phyloP scores from a whole-genome alignment of 371 early-diverging fungal species.

The Mortierella sp. region DNA sequence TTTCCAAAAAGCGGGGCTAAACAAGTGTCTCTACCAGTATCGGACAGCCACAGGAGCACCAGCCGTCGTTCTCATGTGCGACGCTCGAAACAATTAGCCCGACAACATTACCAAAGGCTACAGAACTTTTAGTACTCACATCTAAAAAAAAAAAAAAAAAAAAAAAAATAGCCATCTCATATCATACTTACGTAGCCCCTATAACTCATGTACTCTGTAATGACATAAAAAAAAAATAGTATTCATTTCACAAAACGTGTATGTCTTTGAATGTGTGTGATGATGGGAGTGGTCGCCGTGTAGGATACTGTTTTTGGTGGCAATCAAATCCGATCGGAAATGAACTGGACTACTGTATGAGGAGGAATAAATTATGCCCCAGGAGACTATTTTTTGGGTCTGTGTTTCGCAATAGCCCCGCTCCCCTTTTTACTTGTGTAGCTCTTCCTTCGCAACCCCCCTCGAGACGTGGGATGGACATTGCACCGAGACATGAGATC shows the following conservation, averaged over 20 bases:
- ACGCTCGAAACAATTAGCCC: constrained; percentile 13
- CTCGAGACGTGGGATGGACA: constrained; percentile 11
- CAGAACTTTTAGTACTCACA: not conserved
- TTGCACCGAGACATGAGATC: constrained; percentile 17
- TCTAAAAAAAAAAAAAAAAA: not conserved
- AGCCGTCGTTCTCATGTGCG: constrained; percentile 51
- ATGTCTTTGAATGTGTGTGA: no score
- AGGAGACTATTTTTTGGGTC: no score
- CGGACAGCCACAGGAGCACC: constrained; percentile 35
- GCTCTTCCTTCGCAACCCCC: not conserved
- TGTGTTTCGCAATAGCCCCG: not conserved
- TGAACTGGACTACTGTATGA: no score
- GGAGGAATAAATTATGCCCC: no score
- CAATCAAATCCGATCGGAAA: no score
- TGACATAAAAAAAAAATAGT: constrained; percentile 1
- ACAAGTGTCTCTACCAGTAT: constrained; percentile 47
- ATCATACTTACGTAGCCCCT: not conserved
- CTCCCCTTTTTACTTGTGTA: not conserved
- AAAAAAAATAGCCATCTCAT: not conserved
- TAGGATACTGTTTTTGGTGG: no score
- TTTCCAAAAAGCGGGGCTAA: constrained; percentile 32
- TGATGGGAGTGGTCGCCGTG: no score
- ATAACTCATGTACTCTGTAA: not conserved
- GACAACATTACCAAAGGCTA: not conserved
- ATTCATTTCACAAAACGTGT: not conserved